Evolutionary conservation across 208 protist species (phyloP).

Genomic region (Trypanosomatidae sp.): DNA sequence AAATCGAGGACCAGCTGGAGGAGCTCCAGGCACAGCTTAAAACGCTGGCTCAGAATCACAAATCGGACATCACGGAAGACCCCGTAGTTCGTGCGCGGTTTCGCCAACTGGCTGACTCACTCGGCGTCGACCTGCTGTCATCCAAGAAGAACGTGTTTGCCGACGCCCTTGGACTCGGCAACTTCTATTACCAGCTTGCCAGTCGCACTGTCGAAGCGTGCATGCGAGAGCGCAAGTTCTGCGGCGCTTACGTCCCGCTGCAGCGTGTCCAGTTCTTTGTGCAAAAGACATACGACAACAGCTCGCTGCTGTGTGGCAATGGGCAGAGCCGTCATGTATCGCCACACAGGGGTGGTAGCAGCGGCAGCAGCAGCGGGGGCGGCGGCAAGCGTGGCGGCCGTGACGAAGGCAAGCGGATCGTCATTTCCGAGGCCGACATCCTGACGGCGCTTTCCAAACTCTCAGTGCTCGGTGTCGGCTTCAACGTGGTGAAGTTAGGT

Average conservation of each 20-base stretch:
- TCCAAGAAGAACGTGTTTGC: slow-evolving; percentile 89
- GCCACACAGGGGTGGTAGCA: slow-evolving; percentile 1
- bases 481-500: slow-evolving; percentile 69
- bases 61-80: slow-evolving; percentile 76
- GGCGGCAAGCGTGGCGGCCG: slow-evolving; percentile 1
- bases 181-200: slow-evolving; percentile 88
- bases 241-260: slow-evolving; percentile 80
- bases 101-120: slow-evolving; percentile 84
- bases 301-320: slow-evolving; percentile 19
- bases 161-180: slow-evolving; percentile 68
- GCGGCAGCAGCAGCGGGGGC: slow-evolving; percentile 6
- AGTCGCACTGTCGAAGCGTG: slow-evolving; percentile 81
- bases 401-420: slow-evolving; percentile 18
- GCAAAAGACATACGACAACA: slow-evolving; percentile 58
- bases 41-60: slow-evolving; percentile 54
- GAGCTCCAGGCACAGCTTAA: slow-evolving; percentile 69
- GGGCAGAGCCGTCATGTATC: slow-evolving; percentile 1
- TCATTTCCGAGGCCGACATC: slow-evolving; percentile 70
- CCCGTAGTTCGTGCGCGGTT: slow-evolving; percentile 84
- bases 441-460: slow-evolving; percentile 73
- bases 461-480: slow-evolving; percentile 69
- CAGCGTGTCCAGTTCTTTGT: slow-evolving; percentile 53
- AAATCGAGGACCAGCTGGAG: slow-evolving; percentile 81
- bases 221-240: slow-evolving; percentile 86
- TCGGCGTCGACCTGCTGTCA: slow-evolving; percentile 85